phyloP scores from a whole-genome alignment of 2,329 filamentous ascomycete genomes.

The Bipolaris bicolor region DNA sequence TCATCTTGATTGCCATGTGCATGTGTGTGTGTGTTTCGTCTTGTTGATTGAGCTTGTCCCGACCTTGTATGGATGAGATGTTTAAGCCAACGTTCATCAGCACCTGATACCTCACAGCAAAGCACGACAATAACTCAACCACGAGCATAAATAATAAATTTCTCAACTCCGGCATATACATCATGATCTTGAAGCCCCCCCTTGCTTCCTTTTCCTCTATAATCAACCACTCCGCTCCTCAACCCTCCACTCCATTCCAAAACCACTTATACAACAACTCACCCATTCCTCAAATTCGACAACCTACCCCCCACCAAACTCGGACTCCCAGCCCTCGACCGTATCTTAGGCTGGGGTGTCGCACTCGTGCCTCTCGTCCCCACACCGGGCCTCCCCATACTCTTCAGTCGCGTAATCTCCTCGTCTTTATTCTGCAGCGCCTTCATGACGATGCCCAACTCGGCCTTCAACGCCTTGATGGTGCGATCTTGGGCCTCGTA shows the following conservation, averaged over 20 bases:
- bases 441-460: slow-evolving; percentile 25
- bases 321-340: slow-evolving; percentile 40
- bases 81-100: background rate
- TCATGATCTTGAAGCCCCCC: too few species aligned
- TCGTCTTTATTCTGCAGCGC: slow-evolving; percentile 32
- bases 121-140: background rate
- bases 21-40: background rate
- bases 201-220: too few species aligned
- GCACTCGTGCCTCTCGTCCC: slow-evolving; percentile 39
- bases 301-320: slow-evolving; percentile 24
- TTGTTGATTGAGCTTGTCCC: too few species aligned
- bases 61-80: too few species aligned
- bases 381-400: slow-evolving; percentile 27
- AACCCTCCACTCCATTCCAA: too few species aligned
- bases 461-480: slow-evolving; percentile 7
- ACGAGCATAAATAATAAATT: background rate
- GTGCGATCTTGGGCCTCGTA: slow-evolving; percentile 16
- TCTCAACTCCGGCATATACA: too few species aligned
- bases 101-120: background rate
- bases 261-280: too few species aligned
- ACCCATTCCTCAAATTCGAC: slow-evolving; percentile 32
- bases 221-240: too few species aligned
- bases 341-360: slow-evolving; percentile 36
- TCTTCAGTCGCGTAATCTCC: slow-evolving; percentile 29
- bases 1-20: background rate